Conservation (phyloP, 331 rosid species). For the Erythrophleum ivorense region DNA sequence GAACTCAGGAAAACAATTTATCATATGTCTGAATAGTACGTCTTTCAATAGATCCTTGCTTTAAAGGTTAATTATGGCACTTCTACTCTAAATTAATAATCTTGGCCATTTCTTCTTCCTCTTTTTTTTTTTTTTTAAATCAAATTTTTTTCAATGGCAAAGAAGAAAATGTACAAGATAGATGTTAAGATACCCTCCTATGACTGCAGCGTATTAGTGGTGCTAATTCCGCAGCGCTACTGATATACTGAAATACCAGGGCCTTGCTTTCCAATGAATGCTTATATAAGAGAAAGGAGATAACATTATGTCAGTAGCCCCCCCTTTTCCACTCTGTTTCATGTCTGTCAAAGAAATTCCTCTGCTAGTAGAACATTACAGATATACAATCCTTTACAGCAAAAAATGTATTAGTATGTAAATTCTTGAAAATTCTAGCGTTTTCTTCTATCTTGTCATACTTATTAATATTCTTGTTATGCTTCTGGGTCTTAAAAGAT, state of each 20-base stretch:
- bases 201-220: background rate
- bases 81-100: background rate
- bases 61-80: background rate
- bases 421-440: too few species aligned
- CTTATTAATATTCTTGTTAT: background rate
- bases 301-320: background rate
- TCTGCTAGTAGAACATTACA: background rate
- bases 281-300: background rate
- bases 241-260: background rate
- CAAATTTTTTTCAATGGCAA: background rate
- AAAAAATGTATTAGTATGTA: background rate
- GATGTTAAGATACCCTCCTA: background rate
- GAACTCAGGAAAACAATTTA: background rate
- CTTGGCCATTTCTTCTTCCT: background rate
- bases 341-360: background rate
- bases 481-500: background rate
- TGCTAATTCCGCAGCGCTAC: background rate
- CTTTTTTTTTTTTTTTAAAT: background rate
- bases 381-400: background rate
- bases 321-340: background rate
- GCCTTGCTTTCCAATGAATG: background rate
- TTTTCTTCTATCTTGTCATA: background rate
- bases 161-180: background rate
- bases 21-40: background rate
- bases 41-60: background rate